Conservation (phyloP, 345 rosid species). For the Crucihimalaya himalaica region DNA sequence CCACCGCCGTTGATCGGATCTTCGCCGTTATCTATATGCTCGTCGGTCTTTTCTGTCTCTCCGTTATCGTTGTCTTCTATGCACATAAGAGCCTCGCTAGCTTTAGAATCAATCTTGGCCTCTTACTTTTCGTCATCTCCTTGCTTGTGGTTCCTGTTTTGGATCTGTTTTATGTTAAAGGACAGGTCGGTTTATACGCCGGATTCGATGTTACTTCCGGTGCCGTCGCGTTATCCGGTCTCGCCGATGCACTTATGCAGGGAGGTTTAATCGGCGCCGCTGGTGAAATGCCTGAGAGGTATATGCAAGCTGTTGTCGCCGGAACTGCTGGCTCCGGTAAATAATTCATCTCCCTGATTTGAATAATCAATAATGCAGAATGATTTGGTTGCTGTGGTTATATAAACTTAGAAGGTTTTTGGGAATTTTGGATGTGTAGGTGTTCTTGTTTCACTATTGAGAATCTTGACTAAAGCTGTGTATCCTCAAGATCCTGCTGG, state of each 20-base stretch:
- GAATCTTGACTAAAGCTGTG: constrained; percentile 79
- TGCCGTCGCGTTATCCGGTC: constrained; percentile 59
- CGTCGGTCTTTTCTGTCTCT: constrained; percentile 62
- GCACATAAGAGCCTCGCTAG: constrained; percentile 71
- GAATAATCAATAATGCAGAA: not conserved
- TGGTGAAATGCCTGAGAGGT: constrained; percentile 90
- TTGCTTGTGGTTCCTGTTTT: constrained; percentile 72
- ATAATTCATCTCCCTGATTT: not conserved
- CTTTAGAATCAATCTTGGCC: constrained; percentile 76
- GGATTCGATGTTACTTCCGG: constrained; percentile 70
- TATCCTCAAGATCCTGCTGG: constrained; percentile 74
- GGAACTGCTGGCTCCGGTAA: constrained; percentile 97
- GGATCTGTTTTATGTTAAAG: constrained; percentile 73
- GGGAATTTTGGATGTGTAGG: constrained; percentile 44
- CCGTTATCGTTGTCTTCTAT: constrained; percentile 57
- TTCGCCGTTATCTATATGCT: constrained; percentile 83
- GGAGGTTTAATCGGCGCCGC: constrained; percentile 89
- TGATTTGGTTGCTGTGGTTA: constrained; percentile 1
- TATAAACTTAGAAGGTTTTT: constrained; percentile 1
- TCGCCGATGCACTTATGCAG: constrained; percentile 87
- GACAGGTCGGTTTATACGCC: constrained; percentile 67
- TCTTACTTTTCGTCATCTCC: constrained; percentile 57
- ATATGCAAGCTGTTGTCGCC: constrained; percentile 92
- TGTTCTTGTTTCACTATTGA: constrained; percentile 81
- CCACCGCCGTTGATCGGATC: constrained; percentile 80